A percentile compares a stretch with the other conserved stretches of the same genome.
Conservation (phyloP, 345 rosid genomes). For the Eutrema japonicum region DNA sequence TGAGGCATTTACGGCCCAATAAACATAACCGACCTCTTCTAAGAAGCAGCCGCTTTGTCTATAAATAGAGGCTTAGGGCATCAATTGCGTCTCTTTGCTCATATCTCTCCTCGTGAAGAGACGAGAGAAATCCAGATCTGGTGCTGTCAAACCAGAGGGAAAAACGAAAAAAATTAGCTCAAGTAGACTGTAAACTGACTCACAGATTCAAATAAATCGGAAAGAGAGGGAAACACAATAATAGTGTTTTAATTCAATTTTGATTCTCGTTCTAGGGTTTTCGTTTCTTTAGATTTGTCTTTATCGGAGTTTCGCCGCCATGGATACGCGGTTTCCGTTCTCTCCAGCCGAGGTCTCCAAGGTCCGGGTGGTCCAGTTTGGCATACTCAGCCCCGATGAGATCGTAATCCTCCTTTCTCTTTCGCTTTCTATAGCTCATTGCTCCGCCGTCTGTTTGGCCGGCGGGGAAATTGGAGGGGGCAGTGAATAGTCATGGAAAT, state of each 20-base stretch:
- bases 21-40: conserved; percentile 1
- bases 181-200: conserved; percentile 39
- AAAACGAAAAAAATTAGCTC: conserved; percentile 17
- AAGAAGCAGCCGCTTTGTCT: conserved; percentile 15
- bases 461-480: conserved; percentile 6
- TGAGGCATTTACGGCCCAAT: conserved; percentile 16
- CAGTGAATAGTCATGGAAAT: not conserved
- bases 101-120: conserved; percentile 25
- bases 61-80: conserved; percentile 45
- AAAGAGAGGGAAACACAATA: conserved; percentile 38
- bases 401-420: conserved; percentile 60
- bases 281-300: conserved; percentile 11
- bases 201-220: conserved; percentile 13
- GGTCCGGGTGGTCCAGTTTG: conserved; percentile 90
- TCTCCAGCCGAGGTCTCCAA: conserved; percentile 97
- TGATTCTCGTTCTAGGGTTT: conserved; percentile 37
- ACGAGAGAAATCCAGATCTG: conserved; percentile 43
- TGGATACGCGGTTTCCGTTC: conserved; percentile 76
- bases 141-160: conserved; percentile 13
- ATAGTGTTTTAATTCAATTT: not conserved
- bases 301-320: conserved; percentile 44
- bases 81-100: accelerated
- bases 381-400: conserved; percentile 95
- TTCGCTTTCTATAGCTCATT: conserved; percentile 20
- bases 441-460: conserved; percentile 33